Evolutionary conservation across 441 rosid genomes (phyloP), one percentile per base, ranked within the genome.

Genomic region (Biscutella laevigata): DNA sequence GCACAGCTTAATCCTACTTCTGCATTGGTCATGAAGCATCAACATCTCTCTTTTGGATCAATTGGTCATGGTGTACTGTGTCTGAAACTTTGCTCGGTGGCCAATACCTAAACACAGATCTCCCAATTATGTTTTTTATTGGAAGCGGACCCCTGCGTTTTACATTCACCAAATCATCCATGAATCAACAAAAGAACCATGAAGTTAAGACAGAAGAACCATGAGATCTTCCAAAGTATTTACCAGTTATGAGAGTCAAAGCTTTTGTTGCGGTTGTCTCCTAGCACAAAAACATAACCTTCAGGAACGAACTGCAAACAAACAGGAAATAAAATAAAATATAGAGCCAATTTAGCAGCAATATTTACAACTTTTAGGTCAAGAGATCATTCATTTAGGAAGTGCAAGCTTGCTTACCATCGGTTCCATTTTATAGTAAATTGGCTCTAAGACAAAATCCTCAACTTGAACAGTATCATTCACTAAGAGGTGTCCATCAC

Each of bases 41-140:
- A 39, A 70, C 57, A 44, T 66, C 53, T 25, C 53, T 68, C 57
- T 57, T 74, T 57, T 13, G 68, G 16, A 12, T 59, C 36, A 22
- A 54, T 38, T 73, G 62, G 29, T 73, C 77, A 54, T 65, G 61
- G 37, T 61, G 59, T 25, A 80, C 38, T 10, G 67, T 77, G 69
- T 78, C 79, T 9, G 92, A 87, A 30, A 83, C 90, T 74, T 67
- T 87, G 64, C 90, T 61, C 11, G 90, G 90, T 37, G 90, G 86
- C 86, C 90, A 80, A 17, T 83, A 83, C 11, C 86, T 71, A 44
- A 77, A 80, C 40, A 78, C 71, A 0, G 84, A 83, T 70, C 90
- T 76, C 35, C 90, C 90, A 4, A 83, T 51, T 34, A 80, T 80
- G 68, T 76, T 76, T 45, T 76, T 28, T 0, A 80, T 10, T 5